phyloP scores from a whole-genome alignment of 2,329 filamentous ascomycete genomes.

The Calonectria crousiana region DNA sequence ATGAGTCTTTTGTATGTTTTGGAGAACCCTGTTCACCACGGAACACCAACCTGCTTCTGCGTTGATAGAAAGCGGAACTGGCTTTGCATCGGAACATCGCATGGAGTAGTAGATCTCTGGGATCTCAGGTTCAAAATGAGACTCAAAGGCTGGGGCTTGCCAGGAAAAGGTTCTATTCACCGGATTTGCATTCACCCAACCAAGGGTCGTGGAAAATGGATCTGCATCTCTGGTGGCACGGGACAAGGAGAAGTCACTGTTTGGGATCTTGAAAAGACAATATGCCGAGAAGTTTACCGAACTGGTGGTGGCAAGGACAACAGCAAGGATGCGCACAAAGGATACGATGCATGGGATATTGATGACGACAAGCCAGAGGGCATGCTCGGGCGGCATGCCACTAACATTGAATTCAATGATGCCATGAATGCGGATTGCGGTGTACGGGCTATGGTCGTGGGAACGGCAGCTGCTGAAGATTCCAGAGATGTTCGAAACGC shows the following conservation, averaged over 20 bases:
- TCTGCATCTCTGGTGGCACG: conserved; percentile 90
- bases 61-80: conserved; percentile 89
- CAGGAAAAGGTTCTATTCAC: conserved; percentile 83
- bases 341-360: conserved; percentile 87
- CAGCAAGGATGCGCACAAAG: conserved; percentile 69
- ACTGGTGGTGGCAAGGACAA: conserved; percentile 71
- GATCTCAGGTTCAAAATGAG: conserved; percentile 94
- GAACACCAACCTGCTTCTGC: conserved; percentile 91
- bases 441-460: conserved; percentile 81
- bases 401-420: conserved; percentile 73
- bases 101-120: conserved; percentile 94
- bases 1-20: conserved; percentile 87
- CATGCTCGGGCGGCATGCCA: conserved; percentile 88
- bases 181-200: conserved; percentile 83
- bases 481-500: conserved; percentile 80
- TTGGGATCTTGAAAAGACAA: conserved; percentile 93
- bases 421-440: conserved; percentile 71
- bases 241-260: conserved; percentile 90
- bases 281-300: conserved; percentile 91
- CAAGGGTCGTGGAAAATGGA: conserved; percentile 83
- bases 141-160: conserved; percentile 88
- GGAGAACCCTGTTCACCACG: conserved; percentile 91
- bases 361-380: conserved; percentile 90
- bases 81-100: conserved; percentile 91
- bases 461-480: conserved; percentile 77